Base-by-base conservation (phyloP, 1,284 basidiomycete species). In the Golubevia pallescens region DNA sequence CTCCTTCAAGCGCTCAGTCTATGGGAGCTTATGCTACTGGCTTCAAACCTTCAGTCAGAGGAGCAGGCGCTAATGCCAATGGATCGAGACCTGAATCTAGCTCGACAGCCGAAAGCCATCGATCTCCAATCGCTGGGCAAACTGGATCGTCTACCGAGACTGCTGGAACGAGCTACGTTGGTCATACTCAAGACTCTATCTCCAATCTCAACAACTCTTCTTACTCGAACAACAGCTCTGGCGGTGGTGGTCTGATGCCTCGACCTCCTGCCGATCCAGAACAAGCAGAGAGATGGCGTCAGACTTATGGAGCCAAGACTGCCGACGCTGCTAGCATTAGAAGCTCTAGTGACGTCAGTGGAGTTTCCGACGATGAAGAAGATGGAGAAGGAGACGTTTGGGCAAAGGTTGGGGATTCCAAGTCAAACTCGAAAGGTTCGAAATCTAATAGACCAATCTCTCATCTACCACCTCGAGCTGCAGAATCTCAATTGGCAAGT, bases 341-440 rank as follows among this genome's bases (percentile, higher is more conserved):
- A 21, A 38, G 62, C 19, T 65, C 71, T 32, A 61, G 66, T 1
- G 74, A 69, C 32, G 67, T 67, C 38, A 63, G 65, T n/a, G 21
- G 34, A 10, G 38, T 7, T 34, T 63, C 28, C 10, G 66, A 66
- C 20, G 67, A 68, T 14, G 65, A 64, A 3, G 42, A 21, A 8
- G 67, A 66, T n/a, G 71, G 74, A 7, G 70, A 67, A 0, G 76
- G 77, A 23, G 76, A 80, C 57, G 56, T 80, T 10, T 80, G 78
- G 78, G 77, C 72, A 3, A 70, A 60, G 16, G 73, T 80, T 60
- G 75, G 68, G 5, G 64, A 65, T 61, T 69, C 60, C 28, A 57
- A 54, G 6, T 21, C 58, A 13, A 54, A 57, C 0, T 16, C 63
- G 1, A 51, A 61, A 3, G 23, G 54, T 10, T 48, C 62, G 57